Base-by-base conservation (phyloP, 257 asterid species). In the Penstemon barbatus region DNA sequence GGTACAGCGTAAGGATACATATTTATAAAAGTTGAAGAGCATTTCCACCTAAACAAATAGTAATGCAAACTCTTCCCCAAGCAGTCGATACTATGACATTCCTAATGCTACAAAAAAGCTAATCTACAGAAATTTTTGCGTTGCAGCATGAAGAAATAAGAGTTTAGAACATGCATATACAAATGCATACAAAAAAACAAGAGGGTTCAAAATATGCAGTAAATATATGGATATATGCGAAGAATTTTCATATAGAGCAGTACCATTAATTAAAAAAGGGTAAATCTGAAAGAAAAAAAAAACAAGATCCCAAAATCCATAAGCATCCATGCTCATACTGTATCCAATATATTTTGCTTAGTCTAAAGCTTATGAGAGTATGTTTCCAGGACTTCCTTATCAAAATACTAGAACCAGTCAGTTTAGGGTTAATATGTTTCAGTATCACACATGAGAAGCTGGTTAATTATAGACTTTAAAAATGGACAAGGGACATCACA, bases 1-100 rank as follows among this genome's bases (percentile, higher is more conserved):
- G 55, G 48, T 8, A 60, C 62, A 66, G 57, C 49, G 75, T 71
- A 56, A 75, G 79, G 61, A 46, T 44, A 53, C 43, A 37, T 33
- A 37, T 7, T 38, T 65, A 46, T 4, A 3, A 60, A 54, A 11
- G 43, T 40, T 11, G 4, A 65, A 38, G 9, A 12, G 55, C 9
- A 39, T 5, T 38, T 70, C 10, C 7, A 40, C 38, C 3, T 15
- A 40, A 12, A 49, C 39, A 40, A 40, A 12, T 45, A 60, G 36
- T 19, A 41, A 40, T 53, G 7, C 13, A 0, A 68, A 13, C 9
- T 45, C 33, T 46, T 54, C 70, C 41, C 37, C 3, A 7, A 50
- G 49, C 59, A 72, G 6, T 0, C 18, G 33, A 43, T 13, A 45
- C 45, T 4, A 8, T 4, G 37, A 38, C 57, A 63, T 48, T 63